Base-by-base conservation (phyloP, 108 stramenopile species). In the Skeletonema marinoi region DNA sequence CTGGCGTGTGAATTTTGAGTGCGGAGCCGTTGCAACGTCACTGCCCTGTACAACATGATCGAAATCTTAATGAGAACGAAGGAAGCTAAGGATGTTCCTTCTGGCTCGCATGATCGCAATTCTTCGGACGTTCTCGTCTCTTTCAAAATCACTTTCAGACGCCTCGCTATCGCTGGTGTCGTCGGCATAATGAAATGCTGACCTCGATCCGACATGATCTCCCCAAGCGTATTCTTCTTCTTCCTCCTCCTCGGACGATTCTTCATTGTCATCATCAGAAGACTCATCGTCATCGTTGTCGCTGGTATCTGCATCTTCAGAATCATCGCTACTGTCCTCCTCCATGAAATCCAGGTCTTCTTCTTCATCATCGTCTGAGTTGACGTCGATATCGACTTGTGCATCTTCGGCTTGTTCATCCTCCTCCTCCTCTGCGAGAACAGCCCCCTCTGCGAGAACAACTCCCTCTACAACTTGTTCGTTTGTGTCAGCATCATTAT, bases 311-410 rank as follows among this genome's bases (percentile, higher is more conserved):
- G 81, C 76, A 48, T 78, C 87, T 11, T 85, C 87, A 7, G 77
- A 74, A 21, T 77, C 88, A 25, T 76, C 71, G n/a, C 81, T 84
- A 44, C 78, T 84, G 19, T 84, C 84, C 13, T 82, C 72, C 12
- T 78, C 69, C 71, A 73, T 78, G 21, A 64, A 16, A 72, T 73
- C 63, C 6, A 38, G 54, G 17, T 73, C 68, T 13, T 83, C 82
- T 8, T 85, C 42, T 12, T 81, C 42, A 6, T 77, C 77, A 59
- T 59, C 66, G 0, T 60, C 67, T 10, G 48, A 29, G 6, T 46
- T 11, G 32, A 16, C 17, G 33, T 16, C 36, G 6, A 6, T 21
- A 32, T 70, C 38, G 48, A 46, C 70, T 36, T 69, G 32, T 54
- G 50, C 73, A 31, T 48, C 78, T 4, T 82, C 76, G 25, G 25